These are phyloP conservation scores for Anacardium occidentale DNA, from an alignment of 345 rosid genomes.

Conservation along the genomic window DNA sequence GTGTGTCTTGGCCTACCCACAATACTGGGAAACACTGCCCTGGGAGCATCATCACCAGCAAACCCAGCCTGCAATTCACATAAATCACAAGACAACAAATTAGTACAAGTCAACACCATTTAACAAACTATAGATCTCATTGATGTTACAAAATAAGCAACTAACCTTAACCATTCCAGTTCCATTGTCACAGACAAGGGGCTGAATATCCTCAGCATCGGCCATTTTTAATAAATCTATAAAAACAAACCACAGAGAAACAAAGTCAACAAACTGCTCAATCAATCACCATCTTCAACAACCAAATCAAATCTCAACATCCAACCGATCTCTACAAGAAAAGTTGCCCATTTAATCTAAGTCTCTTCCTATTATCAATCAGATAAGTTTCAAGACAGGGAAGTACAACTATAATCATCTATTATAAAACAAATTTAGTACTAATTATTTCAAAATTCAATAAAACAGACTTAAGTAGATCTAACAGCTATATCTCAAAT, in stretches of 20 bases:
- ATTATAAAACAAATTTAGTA: not conserved
- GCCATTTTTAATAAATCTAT: slow-evolving; percentile 61
- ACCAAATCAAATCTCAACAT: not conserved
- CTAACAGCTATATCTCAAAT: not conserved
- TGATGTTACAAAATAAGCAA: not conserved
- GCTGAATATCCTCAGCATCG: slow-evolving; percentile 90
- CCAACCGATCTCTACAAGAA: not conserved
- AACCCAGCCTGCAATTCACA: slow-evolving; percentile 54
- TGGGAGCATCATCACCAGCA: slow-evolving; percentile 69
- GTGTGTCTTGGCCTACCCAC: slow-evolving; percentile 72
- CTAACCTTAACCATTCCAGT: slow-evolving; percentile 78
- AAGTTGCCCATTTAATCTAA: too few species aligned
- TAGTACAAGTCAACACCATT: not conserved
- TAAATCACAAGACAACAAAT: not conserved
- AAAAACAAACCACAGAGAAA: not conserved
- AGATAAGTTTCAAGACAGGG: too few species aligned
- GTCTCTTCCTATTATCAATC: too few species aligned
- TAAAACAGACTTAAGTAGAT: not conserved
- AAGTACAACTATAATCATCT: too few species aligned
- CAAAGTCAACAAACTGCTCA: not conserved
- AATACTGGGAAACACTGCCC: slow-evolving; percentile 72
- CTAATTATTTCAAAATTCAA: not conserved
- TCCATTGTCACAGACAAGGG: slow-evolving; percentile 76
- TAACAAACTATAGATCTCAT: not conserved
- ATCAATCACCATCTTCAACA: not conserved